A percentile compares a stretch with the other conserved stretches of the same genome.
phyloP scores from a whole-genome alignment of 208 protist species.

The Leishmania turanica region DNA sequence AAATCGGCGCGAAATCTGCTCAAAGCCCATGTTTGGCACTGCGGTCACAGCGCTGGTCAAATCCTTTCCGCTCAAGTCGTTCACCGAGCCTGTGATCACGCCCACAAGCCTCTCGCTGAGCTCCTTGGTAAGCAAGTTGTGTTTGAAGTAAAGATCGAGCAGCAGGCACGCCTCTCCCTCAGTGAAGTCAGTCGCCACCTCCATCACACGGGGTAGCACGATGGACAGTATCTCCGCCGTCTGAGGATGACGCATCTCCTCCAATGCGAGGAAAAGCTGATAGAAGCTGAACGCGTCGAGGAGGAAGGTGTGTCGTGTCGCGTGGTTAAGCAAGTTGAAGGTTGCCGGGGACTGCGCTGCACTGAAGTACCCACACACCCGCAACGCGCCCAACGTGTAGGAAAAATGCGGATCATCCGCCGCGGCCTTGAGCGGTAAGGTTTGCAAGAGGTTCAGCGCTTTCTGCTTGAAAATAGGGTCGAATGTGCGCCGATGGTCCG shows the following conservation, averaged over 20 bases:
- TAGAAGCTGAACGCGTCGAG: conserved; percentile 62
- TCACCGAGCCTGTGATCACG: conserved; percentile 36
- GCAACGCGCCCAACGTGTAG: conserved; percentile 53
- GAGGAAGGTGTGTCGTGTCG: conserved; percentile 73
- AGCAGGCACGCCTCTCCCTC: conserved; percentile 47
- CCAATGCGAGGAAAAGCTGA: conserved; percentile 42
- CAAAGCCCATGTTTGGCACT: conserved; percentile 1
- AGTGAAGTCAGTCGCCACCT: conserved; percentile 58
- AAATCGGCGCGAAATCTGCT: conserved; percentile 28
- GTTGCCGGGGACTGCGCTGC: conserved; percentile 42
- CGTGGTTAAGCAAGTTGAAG: conserved; percentile 77
- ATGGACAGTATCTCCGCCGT: conserved; percentile 55
- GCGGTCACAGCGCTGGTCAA: conserved; percentile 28
- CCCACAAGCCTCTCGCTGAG: conserved; percentile 30
- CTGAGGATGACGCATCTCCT: conserved; percentile 55
- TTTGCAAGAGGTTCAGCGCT: conserved; percentile 56
- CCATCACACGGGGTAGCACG: conserved; percentile 56
- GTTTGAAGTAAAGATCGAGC: conserved; percentile 36
- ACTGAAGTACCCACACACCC: conserved; percentile 64
- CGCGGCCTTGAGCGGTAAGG: conserved; percentile 63
- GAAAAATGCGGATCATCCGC: conserved; percentile 79
- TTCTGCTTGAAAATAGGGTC: conserved; percentile 40
- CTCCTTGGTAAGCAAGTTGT: conserved; percentile 33
- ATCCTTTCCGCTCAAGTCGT: conserved; percentile 33
- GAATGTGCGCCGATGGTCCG: conserved; percentile 51